Evolutionary conservation across 495 filamentous ascomycete species (phyloP).

Genomic region (Symbiotaphrina buchneri): DNA sequence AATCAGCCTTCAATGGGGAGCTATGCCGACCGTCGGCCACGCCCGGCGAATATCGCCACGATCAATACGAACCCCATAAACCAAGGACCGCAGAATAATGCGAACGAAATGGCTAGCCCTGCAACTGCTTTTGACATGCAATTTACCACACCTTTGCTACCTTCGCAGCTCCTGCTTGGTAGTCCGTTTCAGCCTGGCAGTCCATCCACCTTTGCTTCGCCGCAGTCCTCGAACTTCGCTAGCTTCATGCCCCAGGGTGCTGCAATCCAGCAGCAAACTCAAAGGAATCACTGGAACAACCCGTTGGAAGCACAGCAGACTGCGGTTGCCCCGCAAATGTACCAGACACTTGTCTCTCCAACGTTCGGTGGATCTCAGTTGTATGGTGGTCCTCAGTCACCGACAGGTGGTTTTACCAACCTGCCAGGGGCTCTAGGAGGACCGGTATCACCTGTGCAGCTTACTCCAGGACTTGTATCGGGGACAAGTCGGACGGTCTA

Average conservation of each 20-base stretch:
- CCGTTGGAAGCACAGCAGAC: constrained; percentile 40
- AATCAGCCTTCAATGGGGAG: constrained; percentile 45
- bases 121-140: constrained; percentile 92
- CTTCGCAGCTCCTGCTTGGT: constrained; percentile 81
- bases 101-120: constrained; percentile 61
- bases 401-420: constrained; percentile 46
- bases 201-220: constrained; percentile 68
- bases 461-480: constrained; percentile 57
- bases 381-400: constrained; percentile 68
- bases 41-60: constrained; percentile 61
- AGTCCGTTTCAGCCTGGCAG: constrained; percentile 94
- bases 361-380: constrained; percentile 50
- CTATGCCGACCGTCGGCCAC: constrained; percentile 64
- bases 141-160: constrained; percentile 85
- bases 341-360: constrained; percentile 56
- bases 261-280: constrained; percentile 31
- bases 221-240: constrained; percentile 71
- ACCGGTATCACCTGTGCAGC: constrained; percentile 44
- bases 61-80: constrained; percentile 78
- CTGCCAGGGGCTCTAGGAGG: constrained; percentile 35
- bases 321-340: constrained; percentile 45
- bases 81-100: constrained; percentile 38
- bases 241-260: constrained; percentile 49
- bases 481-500: constrained; percentile 94
- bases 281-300: constrained; percentile 29